Evolutionary conservation across 768 basidiomycete genomes (phyloP).

Genomic region (Omphalotus guepiniiformis): DNA sequence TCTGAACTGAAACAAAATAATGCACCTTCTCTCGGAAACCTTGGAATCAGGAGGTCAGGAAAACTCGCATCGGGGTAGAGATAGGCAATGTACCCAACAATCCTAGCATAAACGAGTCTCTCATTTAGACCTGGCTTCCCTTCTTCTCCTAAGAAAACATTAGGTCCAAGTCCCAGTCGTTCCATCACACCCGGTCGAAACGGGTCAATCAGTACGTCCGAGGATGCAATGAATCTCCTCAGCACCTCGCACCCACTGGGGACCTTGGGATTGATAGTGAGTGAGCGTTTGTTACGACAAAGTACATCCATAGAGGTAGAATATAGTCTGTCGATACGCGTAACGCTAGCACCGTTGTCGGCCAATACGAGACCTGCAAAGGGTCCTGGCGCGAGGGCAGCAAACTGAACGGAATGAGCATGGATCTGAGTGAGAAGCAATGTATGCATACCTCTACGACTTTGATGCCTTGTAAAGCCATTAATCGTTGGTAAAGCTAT

Average conservation of each 20-base stretch:
- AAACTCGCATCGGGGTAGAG: not conserved
- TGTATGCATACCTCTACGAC: conserved; percentile 22
- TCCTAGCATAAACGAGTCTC: conserved; percentile 64
- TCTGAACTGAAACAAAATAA: no score
- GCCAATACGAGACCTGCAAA: conserved; percentile 76
- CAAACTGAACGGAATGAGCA: conserved; percentile 46
- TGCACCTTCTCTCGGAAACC: not conserved
- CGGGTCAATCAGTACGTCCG: conserved; percentile 80
- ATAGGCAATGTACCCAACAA: conserved; percentile 55
- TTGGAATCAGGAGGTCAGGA: not conserved
- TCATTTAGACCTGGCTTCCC: conserved; percentile 50
- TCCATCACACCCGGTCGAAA: conserved; percentile 85
- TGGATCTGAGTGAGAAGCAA: not conserved
- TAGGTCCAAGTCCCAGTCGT: conserved; percentile 69
- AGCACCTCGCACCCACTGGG: conserved; percentile 53
- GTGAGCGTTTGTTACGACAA: conserved; percentile 71
- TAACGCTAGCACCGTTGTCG: conserved; percentile 75
- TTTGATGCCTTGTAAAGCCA: conserved; percentile 44
- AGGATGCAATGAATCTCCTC: conserved; percentile 52
- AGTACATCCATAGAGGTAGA: conserved; percentile 45
- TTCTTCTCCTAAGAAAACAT: conserved; percentile 54
- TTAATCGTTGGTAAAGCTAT: no score
- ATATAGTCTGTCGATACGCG: conserved; percentile 65
- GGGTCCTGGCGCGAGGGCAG: conserved; percentile 77
- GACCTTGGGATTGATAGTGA: conserved; percentile 63